Evolutionary conservation across 1,139 yeast species (phyloP), one percentile per base, ranked within the genome.

Genomic region (Sugiyamaella pinicola): DNA sequence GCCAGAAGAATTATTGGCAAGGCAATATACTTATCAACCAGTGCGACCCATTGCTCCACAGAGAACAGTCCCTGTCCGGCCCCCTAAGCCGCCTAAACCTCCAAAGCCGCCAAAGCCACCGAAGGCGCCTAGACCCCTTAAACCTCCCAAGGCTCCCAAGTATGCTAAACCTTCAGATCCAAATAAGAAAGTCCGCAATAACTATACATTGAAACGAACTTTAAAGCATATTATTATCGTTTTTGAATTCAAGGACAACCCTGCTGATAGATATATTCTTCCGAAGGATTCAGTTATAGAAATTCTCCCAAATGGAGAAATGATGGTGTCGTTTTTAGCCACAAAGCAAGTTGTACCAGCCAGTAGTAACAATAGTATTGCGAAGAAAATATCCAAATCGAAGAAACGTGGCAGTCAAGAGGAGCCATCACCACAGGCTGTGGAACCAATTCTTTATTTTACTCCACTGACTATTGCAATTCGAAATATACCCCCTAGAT

Each of bases 261-360:
- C 95, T 0, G 79, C 85, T 51, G 85, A 85, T 8, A 77, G 98
- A 53, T 91, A 80, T 63, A 71, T 79, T 55, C 64, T 91, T 1
- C 97, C 98, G 0, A 84, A 84, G 58, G 81, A 86, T 60, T 80
- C 93, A 1, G 79, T 91, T 3, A 75, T 86, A 57, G 97, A 91
- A 69, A 80, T 81, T 3, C 59, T 80, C 1, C 75, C 69, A 1
- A 69, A 70, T 18, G 73, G 70, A 19, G 88, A 85, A 54, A 68
- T 85, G 5, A 64, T 87, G 37, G 70, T 85, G n/a, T 86, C 95
- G 31, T 83, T 80, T 59, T 62, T 87, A 10, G 74, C 86, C 69
- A 70, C 85, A 69, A 68, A 9, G 81, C 79, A 66, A 82, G 83
- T 57, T 60, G 64, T 52, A 69, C 56, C 56, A 4, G 55, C n/a